phyloP scores from a whole-genome alignment of 2,329 filamentous ascomycete genomes.

The Sphaerulina musiva region DNA sequence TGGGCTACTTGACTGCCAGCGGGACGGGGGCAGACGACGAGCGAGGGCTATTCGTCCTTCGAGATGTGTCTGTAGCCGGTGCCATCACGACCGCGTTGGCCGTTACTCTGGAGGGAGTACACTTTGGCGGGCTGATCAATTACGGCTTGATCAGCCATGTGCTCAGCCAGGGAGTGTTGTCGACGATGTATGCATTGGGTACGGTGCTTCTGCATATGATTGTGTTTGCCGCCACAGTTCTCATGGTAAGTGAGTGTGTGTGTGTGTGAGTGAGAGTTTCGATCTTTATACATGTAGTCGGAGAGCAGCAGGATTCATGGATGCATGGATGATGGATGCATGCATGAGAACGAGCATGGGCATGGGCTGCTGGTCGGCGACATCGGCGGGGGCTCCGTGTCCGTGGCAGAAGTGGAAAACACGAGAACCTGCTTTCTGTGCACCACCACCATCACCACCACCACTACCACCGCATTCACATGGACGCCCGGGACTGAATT shows the following conservation, averaged over 20 bases:
- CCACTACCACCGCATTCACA: too few relatives aligned
- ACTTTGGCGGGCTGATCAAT: conserved; percentile 25
- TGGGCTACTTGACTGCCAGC: conserved; percentile 33
- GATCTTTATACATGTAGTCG: background rate
- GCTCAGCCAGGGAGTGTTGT: conserved; percentile 22
- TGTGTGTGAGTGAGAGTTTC: background rate
- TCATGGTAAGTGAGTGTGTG: conserved; percentile 28
- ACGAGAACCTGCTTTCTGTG: too few relatives aligned
- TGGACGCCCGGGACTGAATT: too few relatives aligned
- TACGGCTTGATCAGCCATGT: conserved; percentile 20
- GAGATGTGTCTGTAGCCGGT: conserved; percentile 30
- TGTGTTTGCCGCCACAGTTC: conserved; percentile 23
- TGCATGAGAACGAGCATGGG: too few relatives aligned
- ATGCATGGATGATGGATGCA: too few relatives aligned
- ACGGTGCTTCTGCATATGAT: conserved; percentile 23
- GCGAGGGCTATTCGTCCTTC: conserved; percentile 19
- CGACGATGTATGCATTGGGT: conserved; percentile 17
- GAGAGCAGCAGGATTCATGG: background rate
- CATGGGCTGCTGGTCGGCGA: too few relatives aligned
- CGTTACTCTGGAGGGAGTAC: conserved; percentile 26
- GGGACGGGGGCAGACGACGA: conserved; percentile 26
- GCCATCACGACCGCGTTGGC: conserved; percentile 24
- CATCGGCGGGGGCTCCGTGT: too few relatives aligned
- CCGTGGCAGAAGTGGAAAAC: too few relatives aligned
- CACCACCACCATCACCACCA: too few relatives aligned